Evolutionary conservation across 495 filamentous ascomycete species (phyloP).

Genomic region (Physcia stellaris): DNA sequence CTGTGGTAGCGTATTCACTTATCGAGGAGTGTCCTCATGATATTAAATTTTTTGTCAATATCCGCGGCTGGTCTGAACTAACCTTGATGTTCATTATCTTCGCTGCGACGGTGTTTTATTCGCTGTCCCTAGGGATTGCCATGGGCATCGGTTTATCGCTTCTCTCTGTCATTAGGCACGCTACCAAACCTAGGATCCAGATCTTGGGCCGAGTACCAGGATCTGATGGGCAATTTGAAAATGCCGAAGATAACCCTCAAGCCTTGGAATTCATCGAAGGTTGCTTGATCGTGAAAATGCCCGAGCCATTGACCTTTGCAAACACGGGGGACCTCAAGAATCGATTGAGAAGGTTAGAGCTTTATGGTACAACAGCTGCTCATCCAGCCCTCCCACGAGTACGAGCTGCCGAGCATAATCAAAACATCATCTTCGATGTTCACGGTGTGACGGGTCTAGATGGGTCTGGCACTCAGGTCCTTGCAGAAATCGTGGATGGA

Average conservation of each 20-base stretch:
- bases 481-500: constrained; percentile 71
- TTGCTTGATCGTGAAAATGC: constrained; percentile 91
- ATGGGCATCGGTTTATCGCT: constrained; percentile 79
- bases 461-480: constrained; percentile 81
- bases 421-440: constrained; percentile 90
- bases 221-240: constrained; percentile 63
- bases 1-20: constrained; percentile 84
- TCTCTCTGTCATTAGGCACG: constrained; percentile 76
- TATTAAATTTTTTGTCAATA: constrained; percentile 72
- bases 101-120: constrained; percentile 84
- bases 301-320: constrained; percentile 90
- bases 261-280: constrained; percentile 79
- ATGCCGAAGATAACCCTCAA: constrained; percentile 67
- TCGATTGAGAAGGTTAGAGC: constrained; percentile 66
- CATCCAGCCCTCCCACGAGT: constrained; percentile 79
- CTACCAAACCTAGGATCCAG: constrained; percentile 86
- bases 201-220: constrained; percentile 86
- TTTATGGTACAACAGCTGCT: constrained; percentile 69
- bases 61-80: constrained; percentile 76
- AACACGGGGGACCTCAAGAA: constrained; percentile 90
- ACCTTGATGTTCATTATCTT: constrained; percentile 82
- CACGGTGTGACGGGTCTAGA: constrained; percentile 90
- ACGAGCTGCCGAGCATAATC: constrained; percentile 56
- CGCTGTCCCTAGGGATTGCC: constrained; percentile 71
- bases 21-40: constrained; percentile 94